These are phyloP conservation scores for Flaveria robusta DNA, from an alignment of 129 eudicot genomes.

Conservation along the genomic window DNA sequence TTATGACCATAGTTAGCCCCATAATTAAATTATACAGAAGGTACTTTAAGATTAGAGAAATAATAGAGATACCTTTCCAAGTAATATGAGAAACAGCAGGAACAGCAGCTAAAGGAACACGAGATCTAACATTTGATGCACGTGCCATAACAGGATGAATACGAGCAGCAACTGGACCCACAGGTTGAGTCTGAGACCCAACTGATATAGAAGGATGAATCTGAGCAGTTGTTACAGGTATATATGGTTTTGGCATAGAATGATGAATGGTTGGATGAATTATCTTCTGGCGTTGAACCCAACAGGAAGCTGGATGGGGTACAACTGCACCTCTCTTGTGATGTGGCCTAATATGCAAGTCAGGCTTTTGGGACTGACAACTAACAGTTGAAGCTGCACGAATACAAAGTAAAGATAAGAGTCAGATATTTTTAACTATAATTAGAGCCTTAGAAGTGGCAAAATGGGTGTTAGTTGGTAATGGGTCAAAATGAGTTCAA, in stretches of 20 bases:
- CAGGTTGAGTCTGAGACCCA: constrained; percentile 9
- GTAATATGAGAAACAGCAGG: constrained; percentile 39
- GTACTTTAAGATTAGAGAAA: not conserved
- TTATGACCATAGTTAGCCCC: not conserved
- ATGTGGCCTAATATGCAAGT: constrained; percentile 26
- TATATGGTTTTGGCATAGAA: constrained; percentile 15
- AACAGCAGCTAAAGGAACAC: constrained; percentile 21
- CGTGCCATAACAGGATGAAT: constrained; percentile 17
- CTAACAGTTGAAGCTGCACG: constrained; percentile 28
- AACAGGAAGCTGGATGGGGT: constrained; percentile 43
- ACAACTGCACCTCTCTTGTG: constrained; percentile 51
- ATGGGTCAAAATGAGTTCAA: not conserved
- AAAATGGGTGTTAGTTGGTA: not conserved
- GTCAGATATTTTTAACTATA: constrained; percentile 2
- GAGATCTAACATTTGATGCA: constrained; percentile 12
- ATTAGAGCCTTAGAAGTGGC: not conserved
- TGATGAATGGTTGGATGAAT: constrained; percentile 27
- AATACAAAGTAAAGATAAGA: constrained; percentile 10
- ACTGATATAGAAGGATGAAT: constrained; percentile 14
- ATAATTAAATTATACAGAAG: not conserved
- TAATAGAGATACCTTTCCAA: constrained; percentile 47
- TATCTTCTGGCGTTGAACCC: constrained; percentile 55
- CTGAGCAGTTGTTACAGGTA: constrained; percentile 3
- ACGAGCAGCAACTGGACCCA: constrained; percentile 18
- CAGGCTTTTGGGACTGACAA: constrained; percentile 24